Evolutionary conservation across 257 asterid genomes (phyloP).

Genomic region (Scutellaria galericulata): DNA sequence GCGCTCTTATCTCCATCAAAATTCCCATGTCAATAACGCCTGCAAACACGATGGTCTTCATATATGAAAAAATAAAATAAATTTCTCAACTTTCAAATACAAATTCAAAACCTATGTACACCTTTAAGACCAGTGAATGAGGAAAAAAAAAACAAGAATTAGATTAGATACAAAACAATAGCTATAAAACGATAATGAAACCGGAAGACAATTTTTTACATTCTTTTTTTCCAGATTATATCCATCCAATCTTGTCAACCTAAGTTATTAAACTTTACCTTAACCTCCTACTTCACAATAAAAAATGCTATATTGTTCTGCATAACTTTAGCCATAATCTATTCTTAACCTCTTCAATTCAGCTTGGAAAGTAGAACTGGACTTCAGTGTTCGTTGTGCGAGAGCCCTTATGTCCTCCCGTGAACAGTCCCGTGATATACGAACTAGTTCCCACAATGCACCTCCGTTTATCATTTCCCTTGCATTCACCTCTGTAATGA

Average conservation of each 20-base stretch:
- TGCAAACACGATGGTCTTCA: background rate
- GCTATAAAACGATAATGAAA: background rate
- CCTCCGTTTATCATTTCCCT: slow-evolving; percentile 72
- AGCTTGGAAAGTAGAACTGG: slow-evolving; percentile 60
- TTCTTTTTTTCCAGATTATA: background rate
- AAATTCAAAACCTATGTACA: slow-evolving; percentile 26
- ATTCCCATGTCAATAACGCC: background rate
- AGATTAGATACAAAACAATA: slow-evolving; percentile 3
- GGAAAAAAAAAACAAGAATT: background rate
- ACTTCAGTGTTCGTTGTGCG: slow-evolving; percentile 60
- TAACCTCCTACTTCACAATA: slow-evolving; percentile 7
- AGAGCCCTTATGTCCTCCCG: slow-evolving; percentile 76
- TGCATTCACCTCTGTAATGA: slow-evolving; percentile 68
- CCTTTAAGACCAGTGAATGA: slow-evolving; percentile 16
- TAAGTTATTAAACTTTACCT: slow-evolving; percentile 18
- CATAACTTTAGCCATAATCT: slow-evolving; percentile 48
- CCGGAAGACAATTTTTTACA: background rate
- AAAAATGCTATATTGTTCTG: slow-evolving; percentile 22
- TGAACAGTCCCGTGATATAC: slow-evolving; percentile 69
- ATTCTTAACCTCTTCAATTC: slow-evolving; percentile 66
- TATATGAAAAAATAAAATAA: background rate
- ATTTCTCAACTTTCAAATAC: background rate
- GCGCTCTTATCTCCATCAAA: background rate
- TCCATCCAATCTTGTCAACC: slow-evolving; percentile 29
- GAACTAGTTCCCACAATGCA: slow-evolving; percentile 83